Evolutionary conservation across 306 rosid genomes (phyloP).

Genomic region (Fragaria ananassa): DNA sequence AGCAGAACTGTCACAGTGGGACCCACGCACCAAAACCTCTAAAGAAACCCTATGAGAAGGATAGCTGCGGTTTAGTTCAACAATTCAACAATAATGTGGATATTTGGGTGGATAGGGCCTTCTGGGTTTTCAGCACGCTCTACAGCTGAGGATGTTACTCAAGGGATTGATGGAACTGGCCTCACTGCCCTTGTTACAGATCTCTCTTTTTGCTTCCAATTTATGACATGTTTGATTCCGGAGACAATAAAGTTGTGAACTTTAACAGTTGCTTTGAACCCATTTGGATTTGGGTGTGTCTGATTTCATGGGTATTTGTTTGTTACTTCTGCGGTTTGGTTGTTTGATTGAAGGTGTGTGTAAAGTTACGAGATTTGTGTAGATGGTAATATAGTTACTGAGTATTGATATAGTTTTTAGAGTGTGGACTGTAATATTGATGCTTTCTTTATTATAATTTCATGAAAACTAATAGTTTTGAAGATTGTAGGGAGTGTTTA

Average conservation of each 20-base stretch:
- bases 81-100: constrained; percentile 32
- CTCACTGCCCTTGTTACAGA: constrained; percentile 59
- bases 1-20: not conserved
- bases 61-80: not conserved
- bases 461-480: not conserved
- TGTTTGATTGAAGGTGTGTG: not conserved
- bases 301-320: not conserved
- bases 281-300: not conserved
- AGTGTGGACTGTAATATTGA: not conserved
- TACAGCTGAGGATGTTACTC: constrained; percentile 50
- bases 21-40: not conserved
- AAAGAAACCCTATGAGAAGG: not conserved
- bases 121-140: constrained; percentile 55
- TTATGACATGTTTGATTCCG: not conserved
- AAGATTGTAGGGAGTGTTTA: not conserved
- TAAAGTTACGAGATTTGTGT: not conserved
- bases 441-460: not conserved
- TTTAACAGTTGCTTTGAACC: not conserved
- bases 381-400: not conserved
- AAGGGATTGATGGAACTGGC: constrained; percentile 48
- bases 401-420: not conserved
- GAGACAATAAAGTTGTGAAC: not conserved
- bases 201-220: not conserved
- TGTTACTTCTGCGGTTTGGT: not conserved
- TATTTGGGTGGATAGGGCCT: constrained; percentile 50